A percentile compares a stretch with the other conserved stretches of the same genome.
Conservation (phyloP, 345 rosid species). For the Linum usitatissimum region DNA sequence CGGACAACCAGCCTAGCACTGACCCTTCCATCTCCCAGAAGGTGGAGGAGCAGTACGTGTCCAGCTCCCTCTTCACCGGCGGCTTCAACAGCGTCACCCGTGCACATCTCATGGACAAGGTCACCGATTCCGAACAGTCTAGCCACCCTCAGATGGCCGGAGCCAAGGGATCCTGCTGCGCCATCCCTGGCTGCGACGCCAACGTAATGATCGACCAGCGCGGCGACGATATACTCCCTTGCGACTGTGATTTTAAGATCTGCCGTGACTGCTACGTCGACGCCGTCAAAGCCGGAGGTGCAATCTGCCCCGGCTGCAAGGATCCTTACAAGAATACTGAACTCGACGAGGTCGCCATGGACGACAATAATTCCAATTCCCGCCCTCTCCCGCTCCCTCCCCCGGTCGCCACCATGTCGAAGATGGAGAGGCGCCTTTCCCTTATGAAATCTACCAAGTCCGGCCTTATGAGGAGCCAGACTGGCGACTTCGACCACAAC, state of each 20-base stretch:
- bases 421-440: slow-evolving; percentile 89
- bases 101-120: slow-evolving; percentile 97
- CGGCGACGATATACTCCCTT: slow-evolving; percentile 83
- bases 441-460: slow-evolving; percentile 89
- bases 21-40: slow-evolving; percentile 85
- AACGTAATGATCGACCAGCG: slow-evolving; percentile 92
- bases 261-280: slow-evolving; percentile 90
- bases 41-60: slow-evolving; percentile 96
- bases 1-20: slow-evolving; percentile 80
- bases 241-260: slow-evolving; percentile 92
- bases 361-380: slow-evolving; percentile 16
- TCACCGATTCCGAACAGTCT: slow-evolving; percentile 65
- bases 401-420: slow-evolving; percentile 38
- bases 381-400: slow-evolving; percentile 60
- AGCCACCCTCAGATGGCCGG: slow-evolving; percentile 99
- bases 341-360: slow-evolving; percentile 47
- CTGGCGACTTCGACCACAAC: slow-evolving; percentile 91
- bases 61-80: slow-evolving; percentile 86
- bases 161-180: slow-evolving; percentile 80
- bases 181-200: slow-evolving; percentile 85
- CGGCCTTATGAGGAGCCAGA: slow-evolving; percentile 80
- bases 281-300: slow-evolving; percentile 78
- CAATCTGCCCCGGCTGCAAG: slow-evolving; percentile 87
- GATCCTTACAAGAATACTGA: slow-evolving; percentile 76
- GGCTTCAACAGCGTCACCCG: slow-evolving; percentile 80